Evolutionary conservation across 2,329 filamentous ascomycete genomes (phyloP).

Genomic region (Microdochium trichocladiopsis): DNA sequence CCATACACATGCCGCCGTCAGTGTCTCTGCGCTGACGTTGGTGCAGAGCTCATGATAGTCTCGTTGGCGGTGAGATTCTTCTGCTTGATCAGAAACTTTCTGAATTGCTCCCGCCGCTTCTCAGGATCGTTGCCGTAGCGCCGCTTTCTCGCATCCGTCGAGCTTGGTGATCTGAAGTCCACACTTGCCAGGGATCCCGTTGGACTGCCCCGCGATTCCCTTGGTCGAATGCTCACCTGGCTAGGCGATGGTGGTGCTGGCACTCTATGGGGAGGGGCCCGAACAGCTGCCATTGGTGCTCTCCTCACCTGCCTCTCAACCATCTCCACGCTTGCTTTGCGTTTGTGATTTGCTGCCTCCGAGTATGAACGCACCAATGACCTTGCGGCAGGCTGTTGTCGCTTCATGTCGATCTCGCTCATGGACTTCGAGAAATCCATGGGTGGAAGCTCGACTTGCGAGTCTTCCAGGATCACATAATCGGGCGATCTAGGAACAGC

Average conservation of each 20-base stretch:
- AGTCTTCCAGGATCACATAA: neutral
- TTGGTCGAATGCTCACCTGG: neutral
- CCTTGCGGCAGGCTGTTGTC: neutral
- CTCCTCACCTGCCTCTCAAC: slow-evolving; percentile 2
- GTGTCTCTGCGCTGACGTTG: slow-evolving; percentile 1
- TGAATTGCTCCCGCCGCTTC: neutral
- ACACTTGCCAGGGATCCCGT: neutral
- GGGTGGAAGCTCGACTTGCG: neutral
- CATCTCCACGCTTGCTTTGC: slow-evolving; percentile 10
- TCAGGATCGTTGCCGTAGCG: neutral
- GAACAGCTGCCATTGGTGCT: slow-evolving; percentile 3
- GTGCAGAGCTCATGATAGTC: neutral
- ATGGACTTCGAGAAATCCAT: slow-evolving; percentile 8
- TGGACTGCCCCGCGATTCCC: neutral
- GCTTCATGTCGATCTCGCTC: slow-evolving; percentile 5
- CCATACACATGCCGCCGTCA: neutral
- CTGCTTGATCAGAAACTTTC: neutral
- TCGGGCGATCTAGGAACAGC: neutral
- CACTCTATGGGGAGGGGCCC: neutral
- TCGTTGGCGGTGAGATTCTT: neutral
- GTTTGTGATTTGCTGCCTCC: slow-evolving; percentile 7
- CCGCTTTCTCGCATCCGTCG: neutral
- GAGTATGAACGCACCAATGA: slow-evolving; percentile 8
- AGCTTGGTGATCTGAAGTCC: neutral
- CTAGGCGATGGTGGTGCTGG: neutral